Conservation (phyloP, 169 alveolate species). For the Cardiosporidium cionae region DNA sequence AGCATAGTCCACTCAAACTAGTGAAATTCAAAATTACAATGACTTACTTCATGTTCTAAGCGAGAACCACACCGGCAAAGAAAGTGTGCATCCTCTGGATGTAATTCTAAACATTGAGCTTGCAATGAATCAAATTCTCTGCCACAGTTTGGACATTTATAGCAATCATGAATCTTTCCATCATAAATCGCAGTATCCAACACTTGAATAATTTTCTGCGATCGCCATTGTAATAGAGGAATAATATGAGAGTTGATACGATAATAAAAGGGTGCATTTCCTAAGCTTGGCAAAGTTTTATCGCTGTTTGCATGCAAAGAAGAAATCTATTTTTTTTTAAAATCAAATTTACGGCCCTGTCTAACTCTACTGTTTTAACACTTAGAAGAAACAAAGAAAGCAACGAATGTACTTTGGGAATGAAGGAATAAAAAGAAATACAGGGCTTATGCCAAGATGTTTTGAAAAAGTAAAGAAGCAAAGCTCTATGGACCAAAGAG, state of each 20-base stretch:
- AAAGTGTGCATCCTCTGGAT: conserved; percentile 28
- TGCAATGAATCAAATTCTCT: conserved; percentile 18
- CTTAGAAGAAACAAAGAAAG: no score
- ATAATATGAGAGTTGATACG: conserved; percentile 7
- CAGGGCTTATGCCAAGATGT: no score
- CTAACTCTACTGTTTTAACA: no score
- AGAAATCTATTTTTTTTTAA: no score
- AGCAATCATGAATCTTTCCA: conserved; percentile 14
- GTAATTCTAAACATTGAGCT: conserved; percentile 14
- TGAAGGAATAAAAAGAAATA: no score
- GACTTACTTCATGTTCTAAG: conserved; percentile 29
- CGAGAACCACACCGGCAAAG: conserved; percentile 13
- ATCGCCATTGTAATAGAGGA: conserved; percentile 10
- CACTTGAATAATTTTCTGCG: conserved; percentile 1
- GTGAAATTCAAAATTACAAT: background rate
- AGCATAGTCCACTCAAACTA: no score
- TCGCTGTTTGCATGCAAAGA: no score
- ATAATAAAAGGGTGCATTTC: conserved; percentile 10
- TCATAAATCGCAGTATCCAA: background rate
- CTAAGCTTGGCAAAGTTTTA: background rate
- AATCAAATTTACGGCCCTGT: no score
- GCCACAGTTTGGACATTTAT: conserved; percentile 15
- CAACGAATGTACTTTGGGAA: no score
- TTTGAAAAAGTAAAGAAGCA: no score
- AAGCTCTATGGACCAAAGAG: no score